Conservation (phyloP, 495 filamentous ascomycete genomes). For the Chaetomium fimeti region DNA sequence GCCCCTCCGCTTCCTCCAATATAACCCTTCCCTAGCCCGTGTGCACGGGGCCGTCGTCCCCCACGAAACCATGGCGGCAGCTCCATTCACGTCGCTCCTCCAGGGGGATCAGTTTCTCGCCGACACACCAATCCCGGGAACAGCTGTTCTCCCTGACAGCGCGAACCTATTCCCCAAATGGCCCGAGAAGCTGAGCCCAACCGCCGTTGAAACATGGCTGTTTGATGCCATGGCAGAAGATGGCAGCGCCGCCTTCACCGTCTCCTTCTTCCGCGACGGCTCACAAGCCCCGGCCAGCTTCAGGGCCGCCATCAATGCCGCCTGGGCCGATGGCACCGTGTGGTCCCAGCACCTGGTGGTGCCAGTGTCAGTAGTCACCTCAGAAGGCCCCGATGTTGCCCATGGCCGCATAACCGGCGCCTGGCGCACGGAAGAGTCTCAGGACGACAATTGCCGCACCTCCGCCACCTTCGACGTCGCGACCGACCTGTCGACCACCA, state of each 20-base stretch:
- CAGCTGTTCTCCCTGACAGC: neutral
- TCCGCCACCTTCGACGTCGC: neutral
- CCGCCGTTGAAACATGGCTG: neutral
- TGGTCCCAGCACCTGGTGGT: neutral
- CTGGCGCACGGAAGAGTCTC: neutral
- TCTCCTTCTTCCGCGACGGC: constrained; percentile 1
- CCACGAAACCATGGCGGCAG: neutral
- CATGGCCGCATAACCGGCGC: neutral
- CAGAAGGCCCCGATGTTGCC: neutral
- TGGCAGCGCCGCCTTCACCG: neutral
- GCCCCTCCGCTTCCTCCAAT: too few species aligned
- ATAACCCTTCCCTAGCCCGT: too few species aligned
- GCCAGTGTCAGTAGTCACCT: neutral
- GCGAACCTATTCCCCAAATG: constrained; percentile 2
- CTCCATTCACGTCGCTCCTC: neutral
- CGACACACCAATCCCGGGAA: neutral
- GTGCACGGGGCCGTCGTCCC: too few species aligned
- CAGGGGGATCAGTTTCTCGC: neutral
- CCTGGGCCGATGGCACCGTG: neutral
- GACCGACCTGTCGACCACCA: neutral
- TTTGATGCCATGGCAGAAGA: neutral
- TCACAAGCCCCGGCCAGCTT: neutral
- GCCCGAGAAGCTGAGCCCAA: neutral
- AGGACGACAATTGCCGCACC: neutral
- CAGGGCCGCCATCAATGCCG: neutral